Conservation (phyloP, 129 eudicot species). For the Chrysanthemum makinoi region DNA sequence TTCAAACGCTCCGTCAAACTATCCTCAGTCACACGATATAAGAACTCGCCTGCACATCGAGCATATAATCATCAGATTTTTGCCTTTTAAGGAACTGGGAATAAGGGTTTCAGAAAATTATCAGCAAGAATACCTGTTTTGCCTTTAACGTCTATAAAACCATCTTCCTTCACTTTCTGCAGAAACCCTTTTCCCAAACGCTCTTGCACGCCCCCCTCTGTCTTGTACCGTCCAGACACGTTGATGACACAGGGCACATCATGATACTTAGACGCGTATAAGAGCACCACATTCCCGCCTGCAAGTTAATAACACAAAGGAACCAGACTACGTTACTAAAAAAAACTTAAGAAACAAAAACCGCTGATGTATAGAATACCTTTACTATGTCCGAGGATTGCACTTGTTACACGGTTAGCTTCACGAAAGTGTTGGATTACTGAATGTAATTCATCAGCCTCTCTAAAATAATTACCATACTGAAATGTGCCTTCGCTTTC, state of each 20-base stretch:
- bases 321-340: constrained; percentile 1
- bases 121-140: too few species aligned
- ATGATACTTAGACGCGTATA: constrained; percentile 75
- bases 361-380: too few species aligned
- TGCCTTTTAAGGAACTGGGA: neutral
- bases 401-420: too few species aligned
- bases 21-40: constrained; percentile 70
- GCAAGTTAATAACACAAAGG: too few species aligned
- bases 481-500: too few species aligned
- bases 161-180: constrained; percentile 52
- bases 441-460: too few species aligned
- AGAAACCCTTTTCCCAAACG: too few species aligned
- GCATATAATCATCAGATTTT: neutral
- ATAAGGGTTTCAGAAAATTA: neutral
- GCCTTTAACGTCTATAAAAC: constrained; percentile 50
- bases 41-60: constrained; percentile 42
- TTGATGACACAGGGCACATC: constrained; percentile 58
- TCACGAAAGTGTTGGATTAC: too few species aligned
- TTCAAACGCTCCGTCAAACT: constrained; percentile 77
- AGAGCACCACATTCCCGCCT: constrained; percentile 60
- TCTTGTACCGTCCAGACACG: constrained; percentile 43
- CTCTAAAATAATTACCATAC: too few species aligned
- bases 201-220: too few species aligned
- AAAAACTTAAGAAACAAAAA: too few species aligned
- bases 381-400: too few species aligned